phyloP scores from a whole-genome alignment of 805 yeast genomes.

The Blastobotrys muscicola region DNA sequence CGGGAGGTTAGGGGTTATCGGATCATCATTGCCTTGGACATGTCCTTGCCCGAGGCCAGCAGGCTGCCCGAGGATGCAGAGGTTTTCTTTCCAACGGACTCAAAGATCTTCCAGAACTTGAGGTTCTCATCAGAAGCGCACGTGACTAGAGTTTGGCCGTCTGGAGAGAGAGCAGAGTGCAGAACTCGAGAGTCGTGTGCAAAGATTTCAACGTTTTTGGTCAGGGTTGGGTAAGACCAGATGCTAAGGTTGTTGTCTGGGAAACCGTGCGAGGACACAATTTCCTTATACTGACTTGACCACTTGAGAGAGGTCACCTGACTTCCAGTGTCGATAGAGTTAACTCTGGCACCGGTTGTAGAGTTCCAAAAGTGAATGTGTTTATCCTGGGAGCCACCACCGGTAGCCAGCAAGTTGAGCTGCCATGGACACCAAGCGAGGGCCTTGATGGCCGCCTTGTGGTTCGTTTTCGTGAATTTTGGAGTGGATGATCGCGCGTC shows the following conservation, averaged over 20 bases:
- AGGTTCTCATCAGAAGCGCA: constrained; percentile 94
- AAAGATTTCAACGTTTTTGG: constrained; percentile 80
- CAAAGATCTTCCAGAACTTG: constrained; percentile 90
- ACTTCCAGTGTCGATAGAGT: constrained; percentile 82
- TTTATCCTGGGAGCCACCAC: constrained; percentile 90
- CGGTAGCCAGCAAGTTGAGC: constrained; percentile 76
- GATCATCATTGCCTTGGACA: constrained; percentile 44
- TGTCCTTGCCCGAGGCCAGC: constrained; percentile 35
- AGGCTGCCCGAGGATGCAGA: constrained; percentile 24
- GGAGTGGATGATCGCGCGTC: constrained; percentile 68
- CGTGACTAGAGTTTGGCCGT: constrained; percentile 82
- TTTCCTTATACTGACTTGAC: constrained; percentile 58
- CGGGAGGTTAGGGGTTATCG: constrained; percentile 24
- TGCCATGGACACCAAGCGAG: constrained; percentile 92
- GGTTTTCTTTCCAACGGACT: constrained; percentile 33
- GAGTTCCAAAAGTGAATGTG: constrained; percentile 94
- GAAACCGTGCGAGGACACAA: constrained; percentile 89
- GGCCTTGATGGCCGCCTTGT: constrained; percentile 93
- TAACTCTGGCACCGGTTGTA: constrained; percentile 76
- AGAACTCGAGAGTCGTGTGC: constrained; percentile 90
- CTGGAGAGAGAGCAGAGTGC: constrained; percentile 79
- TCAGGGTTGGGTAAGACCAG: constrained; percentile 77
- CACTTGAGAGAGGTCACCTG: constrained; percentile 91
- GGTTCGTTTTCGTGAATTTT: constrained; percentile 64
- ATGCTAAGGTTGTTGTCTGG: constrained; percentile 78